A percentile compares a stretch with the other conserved stretches of the same genome.
Evolutionary conservation across 805 yeast species (phyloP).

Genomic region (Zygosaccharomyces bailii): DNA sequence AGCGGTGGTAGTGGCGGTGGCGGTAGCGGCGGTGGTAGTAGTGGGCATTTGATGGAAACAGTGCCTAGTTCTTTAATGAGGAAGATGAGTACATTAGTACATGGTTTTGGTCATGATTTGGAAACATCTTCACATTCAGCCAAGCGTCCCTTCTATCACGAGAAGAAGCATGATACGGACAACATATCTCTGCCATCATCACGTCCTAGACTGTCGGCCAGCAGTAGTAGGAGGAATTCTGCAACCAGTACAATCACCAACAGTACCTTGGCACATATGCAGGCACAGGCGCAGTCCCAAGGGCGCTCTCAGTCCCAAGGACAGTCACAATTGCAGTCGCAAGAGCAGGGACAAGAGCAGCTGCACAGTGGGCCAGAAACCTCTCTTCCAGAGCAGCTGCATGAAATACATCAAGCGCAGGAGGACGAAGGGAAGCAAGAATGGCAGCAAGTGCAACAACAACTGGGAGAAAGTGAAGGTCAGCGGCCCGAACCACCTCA

Average conservation of each 20-base stretch:
- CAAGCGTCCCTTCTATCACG: not conserved
- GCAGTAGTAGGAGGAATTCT: slow-evolving; percentile 12
- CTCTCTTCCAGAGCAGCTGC: not conserved
- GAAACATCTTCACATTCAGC: slow-evolving; percentile 2
- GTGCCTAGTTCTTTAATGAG: slow-evolving; percentile 17
- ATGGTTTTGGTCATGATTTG: slow-evolving; percentile 19
- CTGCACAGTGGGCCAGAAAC: not conserved
- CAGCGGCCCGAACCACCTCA: not conserved
- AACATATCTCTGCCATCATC: not conserved
- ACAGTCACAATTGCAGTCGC: not conserved
- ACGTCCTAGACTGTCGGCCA: slow-evolving; percentile 10
- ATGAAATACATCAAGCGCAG: not conserved
- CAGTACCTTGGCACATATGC: not conserved
- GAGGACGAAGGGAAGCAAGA: too few relatives aligned
- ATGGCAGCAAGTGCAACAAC: not conserved
- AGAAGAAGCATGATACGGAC: slow-evolving; percentile 7
- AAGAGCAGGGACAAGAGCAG: not conserved
- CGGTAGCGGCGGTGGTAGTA: slow-evolving; percentile 1
- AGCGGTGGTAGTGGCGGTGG: not conserved
- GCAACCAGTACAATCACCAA: slow-evolving; percentile 8
- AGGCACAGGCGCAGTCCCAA: not conserved
- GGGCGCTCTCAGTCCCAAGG: not conserved
- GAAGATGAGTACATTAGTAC: slow-evolving; percentile 27
- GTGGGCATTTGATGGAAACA: slow-evolving; percentile 11
- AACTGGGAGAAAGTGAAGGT: too few relatives aligned